phyloP scores from a whole-genome alignment of 2,329 filamentous ascomycete genomes.

The Talaromyces pinophilus region DNA sequence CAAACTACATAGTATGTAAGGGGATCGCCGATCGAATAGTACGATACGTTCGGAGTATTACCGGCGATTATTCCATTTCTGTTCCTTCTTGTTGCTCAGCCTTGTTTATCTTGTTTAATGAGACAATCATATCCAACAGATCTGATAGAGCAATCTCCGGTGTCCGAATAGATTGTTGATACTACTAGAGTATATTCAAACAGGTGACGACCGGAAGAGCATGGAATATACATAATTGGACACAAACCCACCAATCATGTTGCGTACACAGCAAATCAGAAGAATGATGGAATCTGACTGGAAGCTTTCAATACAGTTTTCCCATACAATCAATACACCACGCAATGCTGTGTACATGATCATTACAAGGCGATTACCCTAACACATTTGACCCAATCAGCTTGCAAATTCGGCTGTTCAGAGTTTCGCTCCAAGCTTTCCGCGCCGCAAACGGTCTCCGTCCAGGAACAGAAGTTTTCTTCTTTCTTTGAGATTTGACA shows the following conservation, averaged over 20 bases:
- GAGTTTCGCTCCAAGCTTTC: constrained; percentile 7
- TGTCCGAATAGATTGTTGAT: neutral
- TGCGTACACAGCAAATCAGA: neutral
- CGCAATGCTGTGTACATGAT: neutral
- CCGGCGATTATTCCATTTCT: neutral
- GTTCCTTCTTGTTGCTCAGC: neutral
- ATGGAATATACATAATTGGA: neutral
- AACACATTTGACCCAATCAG: neutral
- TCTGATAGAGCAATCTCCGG: neutral
- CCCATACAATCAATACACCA: neutral
- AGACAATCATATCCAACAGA: neutral
- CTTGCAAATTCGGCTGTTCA: constrained; percentile 3
- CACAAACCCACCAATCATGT: neutral
- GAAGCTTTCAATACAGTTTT: neutral
- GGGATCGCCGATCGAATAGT: neutral
- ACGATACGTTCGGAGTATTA: constrained; percentile 6
- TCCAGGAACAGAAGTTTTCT: constrained; percentile 10
- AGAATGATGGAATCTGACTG: neutral
- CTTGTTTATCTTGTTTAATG: neutral
- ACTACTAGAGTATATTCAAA: neutral
- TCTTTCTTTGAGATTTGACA: neutral
- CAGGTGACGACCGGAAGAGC: neutral
- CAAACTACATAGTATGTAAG: neutral
- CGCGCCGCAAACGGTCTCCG: constrained; percentile 10
- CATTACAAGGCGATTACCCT: neutral